Conservation (phyloP, 1,284 basidiomycete genomes). For the Mycena sp. region DNA sequence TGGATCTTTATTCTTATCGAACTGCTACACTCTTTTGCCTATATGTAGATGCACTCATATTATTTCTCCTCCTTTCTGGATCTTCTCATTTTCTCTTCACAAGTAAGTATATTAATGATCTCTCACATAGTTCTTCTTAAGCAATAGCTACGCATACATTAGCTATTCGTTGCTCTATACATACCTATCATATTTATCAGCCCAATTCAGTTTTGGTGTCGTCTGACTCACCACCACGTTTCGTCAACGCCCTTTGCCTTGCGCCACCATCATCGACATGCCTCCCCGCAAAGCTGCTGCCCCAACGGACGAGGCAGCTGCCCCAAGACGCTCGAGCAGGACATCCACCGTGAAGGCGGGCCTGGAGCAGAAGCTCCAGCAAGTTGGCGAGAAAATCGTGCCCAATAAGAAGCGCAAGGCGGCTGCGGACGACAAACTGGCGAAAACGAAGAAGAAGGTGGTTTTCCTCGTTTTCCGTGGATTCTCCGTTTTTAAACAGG, state of each 20-base stretch:
- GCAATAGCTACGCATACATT: slow-evolving; percentile 22
- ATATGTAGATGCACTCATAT: slow-evolving; percentile 18
- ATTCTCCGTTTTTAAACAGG: slow-evolving; percentile 9
- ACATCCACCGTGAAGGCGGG: slow-evolving; percentile 52
- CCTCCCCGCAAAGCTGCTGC: slow-evolving; percentile 44
- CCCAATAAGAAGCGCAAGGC: slow-evolving; percentile 40
- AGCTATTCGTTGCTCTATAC: slow-evolving; percentile 3
- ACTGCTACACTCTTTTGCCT: background rate
- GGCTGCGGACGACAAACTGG: slow-evolving; percentile 36
- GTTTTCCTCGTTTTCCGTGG: background rate
- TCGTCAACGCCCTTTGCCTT: slow-evolving; percentile 17
- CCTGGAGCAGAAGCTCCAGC: slow-evolving; percentile 36
- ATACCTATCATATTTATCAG: slow-evolving; percentile 20
- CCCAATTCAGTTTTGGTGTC: slow-evolving; percentile 14
- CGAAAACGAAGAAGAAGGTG: slow-evolving; percentile 37
- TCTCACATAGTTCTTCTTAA: slow-evolving; percentile 13
- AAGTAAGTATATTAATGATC: too few relatives aligned
- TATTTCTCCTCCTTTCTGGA: background rate
- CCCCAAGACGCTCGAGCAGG: slow-evolving; percentile 57
- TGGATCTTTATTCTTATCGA: slow-evolving; percentile 27
- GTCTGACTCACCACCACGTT: slow-evolving; percentile 10
- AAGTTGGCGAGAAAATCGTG: slow-evolving; percentile 36
- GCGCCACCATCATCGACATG: slow-evolving; percentile 39
- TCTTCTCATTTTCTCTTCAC: slow-evolving; percentile 1
- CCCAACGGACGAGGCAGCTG: slow-evolving; percentile 28